phyloP scores from a whole-genome alignment of 2,329 filamentous ascomycete genomes.

The Sarocladium oryzae region DNA sequence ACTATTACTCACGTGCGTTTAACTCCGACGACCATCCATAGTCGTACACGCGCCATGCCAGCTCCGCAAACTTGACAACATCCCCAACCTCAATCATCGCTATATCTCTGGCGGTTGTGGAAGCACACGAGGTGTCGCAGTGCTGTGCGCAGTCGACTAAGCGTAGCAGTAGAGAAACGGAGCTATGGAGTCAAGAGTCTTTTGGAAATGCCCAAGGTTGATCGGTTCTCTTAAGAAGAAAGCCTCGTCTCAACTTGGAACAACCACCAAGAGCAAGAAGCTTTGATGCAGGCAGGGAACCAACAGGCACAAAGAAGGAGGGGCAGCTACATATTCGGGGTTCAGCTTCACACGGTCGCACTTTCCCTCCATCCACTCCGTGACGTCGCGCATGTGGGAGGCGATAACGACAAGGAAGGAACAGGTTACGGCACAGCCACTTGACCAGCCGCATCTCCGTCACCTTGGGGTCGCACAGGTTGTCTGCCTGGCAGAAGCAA shows the following conservation, averaged over 20 bases:
- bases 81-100: slow-evolving; percentile 14
- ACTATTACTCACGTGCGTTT: slow-evolving; percentile 12
- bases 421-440: slow-evolving; percentile 2
- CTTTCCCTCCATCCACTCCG: no score
- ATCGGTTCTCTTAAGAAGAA: not conserved
- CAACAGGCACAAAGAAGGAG: not conserved
- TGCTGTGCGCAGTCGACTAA: no score
- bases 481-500: not conserved
- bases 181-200: not conserved
- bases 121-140: no score
- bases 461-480: not conserved
- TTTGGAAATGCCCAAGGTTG: not conserved
- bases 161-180: no score
- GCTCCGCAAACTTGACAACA: slow-evolving; percentile 15
- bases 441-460: not conserved
- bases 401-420: no score
- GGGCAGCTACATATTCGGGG: not conserved
- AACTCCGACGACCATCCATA: slow-evolving; percentile 18
- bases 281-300: no score
- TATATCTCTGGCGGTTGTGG: not conserved
- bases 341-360: not conserved
- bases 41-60: slow-evolving; percentile 18
- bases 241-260: not conserved
- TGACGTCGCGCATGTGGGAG: not conserved
- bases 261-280: not conserved